Base-by-base conservation (phyloP, 306 rosid genomes). In the Fragaria nilgerrensis region DNA sequence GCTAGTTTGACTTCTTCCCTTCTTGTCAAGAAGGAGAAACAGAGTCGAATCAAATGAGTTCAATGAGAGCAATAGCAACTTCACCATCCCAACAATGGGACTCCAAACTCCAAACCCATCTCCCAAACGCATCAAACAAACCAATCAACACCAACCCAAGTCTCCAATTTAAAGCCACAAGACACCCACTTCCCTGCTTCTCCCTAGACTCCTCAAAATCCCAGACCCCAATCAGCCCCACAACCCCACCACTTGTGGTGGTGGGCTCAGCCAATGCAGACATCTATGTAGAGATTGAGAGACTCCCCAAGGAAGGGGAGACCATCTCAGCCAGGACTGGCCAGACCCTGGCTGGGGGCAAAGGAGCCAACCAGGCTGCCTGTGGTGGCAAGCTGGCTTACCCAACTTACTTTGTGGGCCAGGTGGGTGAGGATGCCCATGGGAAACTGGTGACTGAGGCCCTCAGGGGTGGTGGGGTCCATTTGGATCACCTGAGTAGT, bases 251-350 rank as follows among this genome's bases (percentile, higher is more conserved):
- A 2, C 79, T 92, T 1, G 92, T 95, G 32, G 98, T 95, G 22
- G 95, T 95, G 0, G 98, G 97, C 0, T 95, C 97, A 25, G 97
- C 96, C 69, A 90, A 90, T 83, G 97, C 97, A 6, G 96, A 95
- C 83, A 90, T 92, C 81, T 92, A 92, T 73, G 84, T 95, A 2
- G 98, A 92, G 82, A 90, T 90, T 64, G 91, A 95, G 0, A 78
- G 97, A 16, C 83, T 92, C 3, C 94, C 97, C 1, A 58, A 34
- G 7, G 89, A 83, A 61, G 97, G 98, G 5, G 97, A 92, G 87
- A 95, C 96, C 2, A 50, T 95, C 16, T 77, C 89, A 2, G 98
- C 98, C 20, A 86, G 70, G 68, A 84, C 72, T 0, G 97, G 97
- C 0, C 90, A 90, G 85, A 92, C 92, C 10, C 86, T 90, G 59